Conservation (phyloP, 192 early-diverging fungal genomes). For the Dispira parvispora region DNA sequence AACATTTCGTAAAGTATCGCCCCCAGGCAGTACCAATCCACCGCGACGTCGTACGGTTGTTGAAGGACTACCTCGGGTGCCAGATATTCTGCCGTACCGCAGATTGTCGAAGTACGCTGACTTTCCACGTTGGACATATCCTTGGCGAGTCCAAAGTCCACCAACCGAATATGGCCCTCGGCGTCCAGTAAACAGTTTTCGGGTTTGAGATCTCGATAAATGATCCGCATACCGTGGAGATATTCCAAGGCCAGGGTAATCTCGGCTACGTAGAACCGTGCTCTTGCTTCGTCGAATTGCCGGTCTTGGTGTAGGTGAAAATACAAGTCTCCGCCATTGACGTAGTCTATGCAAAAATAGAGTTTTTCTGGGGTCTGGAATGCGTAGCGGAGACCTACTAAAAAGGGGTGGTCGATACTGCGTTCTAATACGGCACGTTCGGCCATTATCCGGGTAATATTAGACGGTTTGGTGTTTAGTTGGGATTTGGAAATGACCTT, state of each 20-base stretch:
- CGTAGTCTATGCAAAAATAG: conserved; percentile 57
- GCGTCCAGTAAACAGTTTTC: conserved; percentile 51
- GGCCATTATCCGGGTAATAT: conserved; percentile 46
- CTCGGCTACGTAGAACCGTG: conserved; percentile 36
- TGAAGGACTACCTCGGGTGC: conserved; percentile 53
- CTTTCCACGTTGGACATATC: conserved; percentile 42
- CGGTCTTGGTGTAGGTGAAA: conserved; percentile 51
- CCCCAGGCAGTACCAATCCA: conserved; percentile 66
- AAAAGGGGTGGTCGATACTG: conserved; percentile 36
- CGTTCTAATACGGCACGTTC: conserved; percentile 45
- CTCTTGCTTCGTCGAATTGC: conserved; percentile 37
- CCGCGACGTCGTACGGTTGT: conserved; percentile 42
- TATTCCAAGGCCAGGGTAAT: conserved; percentile 31
- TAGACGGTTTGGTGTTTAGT: conserved; percentile 40
- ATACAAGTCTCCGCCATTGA: conserved; percentile 60
- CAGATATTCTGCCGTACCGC: conserved; percentile 60
- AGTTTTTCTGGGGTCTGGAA: conserved; percentile 61
- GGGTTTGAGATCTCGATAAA: conserved; percentile 54
- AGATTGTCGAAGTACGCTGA: conserved; percentile 53
- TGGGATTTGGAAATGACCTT: conserved; percentile 56
- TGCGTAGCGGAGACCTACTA: conserved; percentile 50
- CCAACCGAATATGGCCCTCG: conserved; percentile 62
- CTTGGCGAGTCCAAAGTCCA: conserved; percentile 82
- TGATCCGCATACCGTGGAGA: conserved; percentile 37
- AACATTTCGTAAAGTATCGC: conserved; percentile 54